A percentile compares a stretch with the other conserved stretches of the same genome.
Conservation (phyloP, 73 alveolate genomes). For the Diophrys appendiculata region DNA sequence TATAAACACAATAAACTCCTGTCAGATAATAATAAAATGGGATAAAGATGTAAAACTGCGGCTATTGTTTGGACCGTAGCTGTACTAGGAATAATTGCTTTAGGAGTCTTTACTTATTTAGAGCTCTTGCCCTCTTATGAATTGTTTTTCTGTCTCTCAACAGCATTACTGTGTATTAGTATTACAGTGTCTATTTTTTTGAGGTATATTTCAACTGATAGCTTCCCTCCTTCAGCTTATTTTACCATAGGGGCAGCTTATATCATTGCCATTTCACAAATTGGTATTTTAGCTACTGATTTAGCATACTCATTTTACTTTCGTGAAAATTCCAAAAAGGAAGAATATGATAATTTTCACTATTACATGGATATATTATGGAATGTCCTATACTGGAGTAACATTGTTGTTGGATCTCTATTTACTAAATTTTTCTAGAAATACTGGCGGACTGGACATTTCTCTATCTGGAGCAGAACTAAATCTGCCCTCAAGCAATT, state of each 20-base stretch:
- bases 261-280: conserved; percentile 21
- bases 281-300: conserved; percentile 18
- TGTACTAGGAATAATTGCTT: not conserved
- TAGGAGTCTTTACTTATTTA: not conserved
- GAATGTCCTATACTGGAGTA: conserved; percentile 60
- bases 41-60: not conserved
- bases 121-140: not conserved
- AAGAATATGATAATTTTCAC: conserved; percentile 1
- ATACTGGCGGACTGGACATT: conserved; percentile 63
- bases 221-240: conserved; percentile 49
- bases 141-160: not conserved
- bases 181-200: conserved; percentile 26
- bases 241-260: conserved; percentile 48
- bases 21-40: too few relatives aligned
- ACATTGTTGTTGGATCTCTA: conserved; percentile 34
- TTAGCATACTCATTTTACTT: not conserved
- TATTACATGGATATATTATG: conserved; percentile 19
- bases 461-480: conserved; percentile 20
- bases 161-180: not conserved
- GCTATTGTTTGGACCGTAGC: not conserved
- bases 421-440: conserved; percentile 33
- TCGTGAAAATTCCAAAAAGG: not conserved
- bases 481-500: conserved; percentile 39
- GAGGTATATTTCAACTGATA: conserved; percentile 36
- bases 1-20: too few relatives aligned